Conservation (phyloP, 192 early-diverging fungal species). For the Coemansia sp. region DNA sequence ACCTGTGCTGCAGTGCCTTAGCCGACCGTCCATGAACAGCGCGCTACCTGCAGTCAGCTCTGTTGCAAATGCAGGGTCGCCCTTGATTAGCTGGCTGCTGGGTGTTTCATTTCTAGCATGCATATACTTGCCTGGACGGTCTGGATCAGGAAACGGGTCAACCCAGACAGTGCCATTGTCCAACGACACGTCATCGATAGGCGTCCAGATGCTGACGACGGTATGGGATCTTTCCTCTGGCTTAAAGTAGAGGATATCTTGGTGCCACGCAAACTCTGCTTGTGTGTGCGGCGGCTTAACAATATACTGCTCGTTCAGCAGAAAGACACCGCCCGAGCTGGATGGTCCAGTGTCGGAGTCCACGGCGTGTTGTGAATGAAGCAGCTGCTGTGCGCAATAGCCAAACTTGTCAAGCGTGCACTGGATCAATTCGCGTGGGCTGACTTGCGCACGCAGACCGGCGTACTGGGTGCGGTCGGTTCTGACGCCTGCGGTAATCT, state of each 20-base stretch:
- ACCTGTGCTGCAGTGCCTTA: constrained; percentile 42
- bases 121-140: constrained; percentile 19
- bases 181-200: constrained; percentile 24
- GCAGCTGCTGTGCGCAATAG: constrained; percentile 26
- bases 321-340: background rate
- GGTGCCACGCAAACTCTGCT: constrained; percentile 51
- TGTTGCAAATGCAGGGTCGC: constrained; percentile 5
- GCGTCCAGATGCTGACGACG: constrained; percentile 45
- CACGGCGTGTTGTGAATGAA: background rate
- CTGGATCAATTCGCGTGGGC: background rate
- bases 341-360: background rate
- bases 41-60: constrained; percentile 33
- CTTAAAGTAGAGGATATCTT: constrained; percentile 37
- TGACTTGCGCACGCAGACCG: constrained; percentile 13
- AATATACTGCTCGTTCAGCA: constrained; percentile 54
- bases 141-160: constrained; percentile 40
- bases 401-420: constrained; percentile 45
- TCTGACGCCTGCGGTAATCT: constrained; percentile 11
- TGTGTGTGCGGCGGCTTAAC: constrained; percentile 40
- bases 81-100: background rate
- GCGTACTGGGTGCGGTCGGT: constrained; percentile 15
- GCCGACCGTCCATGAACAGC: constrained; percentile 48
- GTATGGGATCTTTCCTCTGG: constrained; percentile 13
- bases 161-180: constrained; percentile 41
- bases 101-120: background rate